Conservation (phyloP, 257 asterid species). For the Solanum rostratum region DNA sequence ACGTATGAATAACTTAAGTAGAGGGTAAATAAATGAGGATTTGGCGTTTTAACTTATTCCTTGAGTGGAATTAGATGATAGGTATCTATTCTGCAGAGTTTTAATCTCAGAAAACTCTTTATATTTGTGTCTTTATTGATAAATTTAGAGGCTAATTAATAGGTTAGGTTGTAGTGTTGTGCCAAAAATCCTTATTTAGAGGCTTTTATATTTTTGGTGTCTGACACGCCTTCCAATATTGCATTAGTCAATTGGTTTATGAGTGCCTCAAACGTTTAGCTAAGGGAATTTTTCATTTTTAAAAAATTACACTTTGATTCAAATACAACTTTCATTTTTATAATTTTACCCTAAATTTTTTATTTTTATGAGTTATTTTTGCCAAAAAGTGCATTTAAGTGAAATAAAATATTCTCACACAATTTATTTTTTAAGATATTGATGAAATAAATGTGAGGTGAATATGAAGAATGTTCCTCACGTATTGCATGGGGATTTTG, state of each 20-base stretch:
- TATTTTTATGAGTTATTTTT: too few species aligned
- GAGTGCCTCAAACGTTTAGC: background rate
- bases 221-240: background rate
- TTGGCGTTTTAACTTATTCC: background rate
- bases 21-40: background rate
- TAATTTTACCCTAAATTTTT: too few species aligned
- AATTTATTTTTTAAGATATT: too few species aligned
- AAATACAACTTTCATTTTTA: too few species aligned
- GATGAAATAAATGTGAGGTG: background rate
- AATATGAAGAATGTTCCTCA: background rate
- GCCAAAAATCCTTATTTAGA: background rate
- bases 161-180: background rate
- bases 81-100: background rate
- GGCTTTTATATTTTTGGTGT: background rate
- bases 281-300: too few species aligned
- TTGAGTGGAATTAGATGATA: background rate
- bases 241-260: background rate
- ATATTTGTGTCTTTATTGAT: background rate
- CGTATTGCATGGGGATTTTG: background rate
- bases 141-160: background rate
- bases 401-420: too few species aligned
- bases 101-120: background rate
- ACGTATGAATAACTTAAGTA: too few species aligned
- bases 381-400: too few species aligned
- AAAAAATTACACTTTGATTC: background rate